Evolutionary conservation across 768 basidiomycete species (phyloP).

Genomic region (Termitomyces sp.): DNA sequence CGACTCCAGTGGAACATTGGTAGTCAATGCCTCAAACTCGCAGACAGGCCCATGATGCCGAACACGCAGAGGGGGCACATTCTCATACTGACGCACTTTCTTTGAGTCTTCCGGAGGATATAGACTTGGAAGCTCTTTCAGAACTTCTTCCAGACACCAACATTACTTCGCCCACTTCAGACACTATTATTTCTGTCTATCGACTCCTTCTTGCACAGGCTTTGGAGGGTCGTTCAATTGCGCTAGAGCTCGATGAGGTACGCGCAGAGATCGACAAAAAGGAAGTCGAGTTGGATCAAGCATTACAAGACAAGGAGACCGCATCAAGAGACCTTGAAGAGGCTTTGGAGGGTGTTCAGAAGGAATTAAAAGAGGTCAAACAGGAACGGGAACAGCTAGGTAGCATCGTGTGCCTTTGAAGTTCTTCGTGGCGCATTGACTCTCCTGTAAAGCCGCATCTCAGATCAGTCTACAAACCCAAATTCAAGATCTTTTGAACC

Average conservation of each 20-base stretch:
- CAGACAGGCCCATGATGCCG: conserved; percentile 52
- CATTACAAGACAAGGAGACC: conserved; percentile 71
- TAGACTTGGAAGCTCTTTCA: conserved; percentile 57
- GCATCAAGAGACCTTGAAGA: conserved; percentile 50
- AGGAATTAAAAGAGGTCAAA: conserved; percentile 51
- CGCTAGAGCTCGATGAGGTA: conserved; percentile 64
- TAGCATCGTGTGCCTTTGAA: conserved; percentile 19
- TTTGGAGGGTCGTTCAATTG: conserved; percentile 45
- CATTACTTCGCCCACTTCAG: conserved; percentile 49
- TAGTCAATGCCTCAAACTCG: conserved; percentile 46
- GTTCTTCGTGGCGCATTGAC: conserved; percentile 14
- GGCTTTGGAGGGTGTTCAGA: conserved; percentile 43
- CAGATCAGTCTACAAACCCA: conserved; percentile 46
- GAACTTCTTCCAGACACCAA: conserved; percentile 56
- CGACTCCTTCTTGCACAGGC: conserved; percentile 53
- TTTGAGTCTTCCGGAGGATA: conserved; percentile 53
- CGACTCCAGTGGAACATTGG: conserved; percentile 21
- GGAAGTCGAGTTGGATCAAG: conserved; percentile 82
- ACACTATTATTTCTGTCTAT: conserved; percentile 59
- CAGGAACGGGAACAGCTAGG: conserved; percentile 63
- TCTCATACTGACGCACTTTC: conserved; percentile 28
- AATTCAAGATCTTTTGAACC: conserved; percentile 47
- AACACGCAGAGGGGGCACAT: conserved; percentile 18
- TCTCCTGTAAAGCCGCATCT: conserved; percentile 32
- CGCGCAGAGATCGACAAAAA: conserved; percentile 64